A percentile compares a stretch with the other conserved stretches of the same genome.
These are phyloP conservation scores for Uronychia setigera DNA, from an alignment of 73 alveolate species.

Conservation along the genomic window DNA sequence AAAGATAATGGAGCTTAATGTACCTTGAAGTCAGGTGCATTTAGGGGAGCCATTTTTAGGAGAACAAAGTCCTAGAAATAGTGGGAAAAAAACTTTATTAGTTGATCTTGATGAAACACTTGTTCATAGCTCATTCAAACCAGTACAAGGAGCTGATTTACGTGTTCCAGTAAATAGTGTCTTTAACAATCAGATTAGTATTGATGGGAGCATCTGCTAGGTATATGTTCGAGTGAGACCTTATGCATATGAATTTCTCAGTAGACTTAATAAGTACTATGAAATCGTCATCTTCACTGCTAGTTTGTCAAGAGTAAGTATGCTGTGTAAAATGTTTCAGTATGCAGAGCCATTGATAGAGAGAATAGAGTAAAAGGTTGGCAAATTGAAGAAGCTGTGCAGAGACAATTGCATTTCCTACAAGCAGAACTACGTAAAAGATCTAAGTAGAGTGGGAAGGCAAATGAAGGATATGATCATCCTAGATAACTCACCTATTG, in stretches of 20 bases:
- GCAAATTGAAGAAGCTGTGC: slow-evolving; percentile 61
- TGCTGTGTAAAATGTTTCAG: not conserved
- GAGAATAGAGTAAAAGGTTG: slow-evolving; percentile 68
- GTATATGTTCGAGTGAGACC: slow-evolving; percentile 63
- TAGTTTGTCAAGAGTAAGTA: slow-evolving; percentile 11
- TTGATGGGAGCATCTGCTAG: slow-evolving; percentile 43
- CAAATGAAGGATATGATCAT: slow-evolving; percentile 76
- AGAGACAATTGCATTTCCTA: slow-evolving; percentile 89
- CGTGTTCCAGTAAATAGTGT: slow-evolving; percentile 42
- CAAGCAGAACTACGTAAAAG: slow-evolving; percentile 85
- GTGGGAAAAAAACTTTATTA: slow-evolving; percentile 62
- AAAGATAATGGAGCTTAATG: too few species aligned
- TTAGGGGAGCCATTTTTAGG: too few species aligned
- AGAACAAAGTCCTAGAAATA: slow-evolving; percentile 16
- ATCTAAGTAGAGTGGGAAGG: slow-evolving; percentile 77
- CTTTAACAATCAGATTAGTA: slow-evolving; percentile 34
- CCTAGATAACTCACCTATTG: slow-evolving; percentile 80
- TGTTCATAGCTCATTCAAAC: slow-evolving; percentile 67
- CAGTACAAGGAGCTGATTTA: slow-evolving; percentile 63
- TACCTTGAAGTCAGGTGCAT: too few species aligned
- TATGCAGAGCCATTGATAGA: slow-evolving; percentile 93
- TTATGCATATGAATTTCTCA: slow-evolving; percentile 45
- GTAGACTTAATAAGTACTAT: slow-evolving; percentile 29
- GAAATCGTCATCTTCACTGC: slow-evolving; percentile 80
- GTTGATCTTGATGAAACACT: slow-evolving; percentile 74